These are phyloP conservation scores for Prunella vulgaris DNA, from an alignment of 257 asterid genomes.

Conservation along the genomic window DNA sequence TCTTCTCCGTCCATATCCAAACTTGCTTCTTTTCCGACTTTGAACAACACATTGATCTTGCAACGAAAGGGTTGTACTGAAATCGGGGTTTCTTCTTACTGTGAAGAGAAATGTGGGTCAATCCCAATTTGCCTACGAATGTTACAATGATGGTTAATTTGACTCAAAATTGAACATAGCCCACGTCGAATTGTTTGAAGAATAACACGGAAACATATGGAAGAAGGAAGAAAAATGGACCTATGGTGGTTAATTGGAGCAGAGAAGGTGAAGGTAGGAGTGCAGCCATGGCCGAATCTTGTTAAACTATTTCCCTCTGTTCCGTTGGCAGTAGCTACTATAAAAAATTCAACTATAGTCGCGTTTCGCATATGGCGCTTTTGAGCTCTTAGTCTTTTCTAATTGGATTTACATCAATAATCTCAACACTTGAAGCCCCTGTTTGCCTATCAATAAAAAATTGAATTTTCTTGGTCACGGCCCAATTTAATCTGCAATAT, in stretches of 20 bases:
- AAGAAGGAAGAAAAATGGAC: conserved; percentile 15
- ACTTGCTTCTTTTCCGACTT: conserved; percentile 51
- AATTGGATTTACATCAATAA: background rate
- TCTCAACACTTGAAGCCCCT: background rate
- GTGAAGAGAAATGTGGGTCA: conserved; percentile 17
- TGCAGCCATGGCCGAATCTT: conserved; percentile 7
- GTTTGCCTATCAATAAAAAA: background rate
- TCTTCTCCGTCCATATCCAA: conserved; percentile 87
- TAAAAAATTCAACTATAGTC: background rate
- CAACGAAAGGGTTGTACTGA: conserved; percentile 1
- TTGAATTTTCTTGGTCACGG: background rate
- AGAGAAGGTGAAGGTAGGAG: conserved; percentile 24
- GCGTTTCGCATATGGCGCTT: background rate
- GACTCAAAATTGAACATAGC: background rate
- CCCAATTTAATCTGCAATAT: background rate
- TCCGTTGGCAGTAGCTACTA: background rate
- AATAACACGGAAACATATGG: background rate
- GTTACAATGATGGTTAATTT: conserved; percentile 15
- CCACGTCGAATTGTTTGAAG: background rate
- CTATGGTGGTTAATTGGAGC: conserved; percentile 23
- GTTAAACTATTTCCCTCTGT: background rate
- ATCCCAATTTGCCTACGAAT: conserved; percentile 41
- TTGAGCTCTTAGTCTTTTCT: background rate
- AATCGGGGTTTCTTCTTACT: conserved; percentile 12
- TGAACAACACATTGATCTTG: conserved; percentile 30